Evolutionary conservation across 2,329 filamentous ascomycete genomes (phyloP).

Genomic region (Ophiostoma pallidulum): DNA sequence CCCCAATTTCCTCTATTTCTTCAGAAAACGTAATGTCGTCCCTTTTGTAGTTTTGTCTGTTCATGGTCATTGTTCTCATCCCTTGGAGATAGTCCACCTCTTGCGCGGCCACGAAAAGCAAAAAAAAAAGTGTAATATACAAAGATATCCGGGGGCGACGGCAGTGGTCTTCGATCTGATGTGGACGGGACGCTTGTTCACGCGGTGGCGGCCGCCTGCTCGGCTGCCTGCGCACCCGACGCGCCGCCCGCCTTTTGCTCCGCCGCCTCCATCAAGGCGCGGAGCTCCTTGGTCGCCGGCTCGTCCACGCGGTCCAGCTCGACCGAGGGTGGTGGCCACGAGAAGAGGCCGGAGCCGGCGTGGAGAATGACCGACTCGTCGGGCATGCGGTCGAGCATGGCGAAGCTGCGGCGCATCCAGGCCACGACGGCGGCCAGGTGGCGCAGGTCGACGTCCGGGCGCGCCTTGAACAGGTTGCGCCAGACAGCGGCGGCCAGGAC

Average conservation of each 20-base stretch:
- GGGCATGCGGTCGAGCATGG: slow-evolving; percentile 39
- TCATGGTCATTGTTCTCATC: neutral
- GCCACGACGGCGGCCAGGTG: slow-evolving; percentile 44
- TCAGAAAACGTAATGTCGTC: too few species aligned
- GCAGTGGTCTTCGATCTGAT: too few species aligned
- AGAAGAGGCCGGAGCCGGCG: slow-evolving; percentile 30
- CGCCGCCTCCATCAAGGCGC: slow-evolving; percentile 21
- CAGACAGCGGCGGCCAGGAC: slow-evolving; percentile 76
- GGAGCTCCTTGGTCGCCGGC: slow-evolving; percentile 30
- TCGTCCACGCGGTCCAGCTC: slow-evolving; percentile 32
- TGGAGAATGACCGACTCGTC: slow-evolving; percentile 32
- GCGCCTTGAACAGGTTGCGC: slow-evolving; percentile 82
- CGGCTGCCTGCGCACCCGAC: neutral
- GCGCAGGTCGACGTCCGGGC: slow-evolving; percentile 40
- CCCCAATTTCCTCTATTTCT: too few species aligned
- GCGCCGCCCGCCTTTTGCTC: neutral
- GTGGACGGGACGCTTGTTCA: too few species aligned
- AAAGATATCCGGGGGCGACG: neutral
- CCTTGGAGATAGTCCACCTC: too few species aligned
- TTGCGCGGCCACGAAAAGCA: too few species aligned
- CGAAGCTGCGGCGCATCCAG: slow-evolving; percentile 43
- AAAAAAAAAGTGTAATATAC: slow-evolving; percentile 1
- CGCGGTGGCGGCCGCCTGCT: slow-evolving; percentile 2
- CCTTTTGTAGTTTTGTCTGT: slow-evolving; percentile 1
- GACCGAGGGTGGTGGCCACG: slow-evolving; percentile 28